Conservation (phyloP, 2,329 filamentous ascomycete genomes). For the Pestalotiopsis sp. region DNA sequence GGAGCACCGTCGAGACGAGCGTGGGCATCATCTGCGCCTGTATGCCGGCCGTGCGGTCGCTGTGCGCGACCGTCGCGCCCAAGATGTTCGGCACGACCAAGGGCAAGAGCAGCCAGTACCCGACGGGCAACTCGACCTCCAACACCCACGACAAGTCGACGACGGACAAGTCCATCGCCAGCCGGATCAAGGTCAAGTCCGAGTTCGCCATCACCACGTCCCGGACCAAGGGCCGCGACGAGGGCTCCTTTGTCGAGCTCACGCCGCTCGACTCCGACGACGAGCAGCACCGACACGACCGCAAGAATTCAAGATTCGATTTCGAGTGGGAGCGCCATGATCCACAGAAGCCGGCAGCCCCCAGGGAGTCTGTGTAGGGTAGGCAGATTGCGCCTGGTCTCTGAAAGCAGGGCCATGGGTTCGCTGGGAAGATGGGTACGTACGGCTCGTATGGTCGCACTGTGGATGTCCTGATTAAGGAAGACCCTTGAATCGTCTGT, state of each 20-base stretch:
- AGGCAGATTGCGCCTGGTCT: background rate
- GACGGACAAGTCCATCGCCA: background rate
- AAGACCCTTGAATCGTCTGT: background rate
- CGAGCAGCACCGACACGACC: background rate
- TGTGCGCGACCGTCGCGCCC: background rate
- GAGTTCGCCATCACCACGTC: background rate
- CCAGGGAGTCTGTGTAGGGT: background rate
- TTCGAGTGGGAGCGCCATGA: background rate
- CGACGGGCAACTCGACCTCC: background rate
- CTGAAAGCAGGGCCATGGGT: background rate
- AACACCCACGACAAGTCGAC: background rate
- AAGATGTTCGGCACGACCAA: background rate
- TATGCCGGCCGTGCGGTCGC: constrained; percentile 1
- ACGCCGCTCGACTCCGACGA: background rate
- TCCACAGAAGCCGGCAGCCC: background rate
- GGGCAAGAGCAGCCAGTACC: background rate
- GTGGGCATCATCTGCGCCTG: constrained; percentile 6
- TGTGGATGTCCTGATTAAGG: background rate
- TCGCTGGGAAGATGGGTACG: background rate
- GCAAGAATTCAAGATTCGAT: background rate
- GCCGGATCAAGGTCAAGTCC: background rate
- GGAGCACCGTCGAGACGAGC: background rate
- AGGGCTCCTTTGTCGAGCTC: background rate
- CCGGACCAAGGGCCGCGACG: background rate
- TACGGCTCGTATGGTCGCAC: background rate